These are phyloP conservation scores for Alternaria postmessia DNA, from an alignment of 2,329 filamentous ascomycete genomes.

Conservation along the genomic window DNA sequence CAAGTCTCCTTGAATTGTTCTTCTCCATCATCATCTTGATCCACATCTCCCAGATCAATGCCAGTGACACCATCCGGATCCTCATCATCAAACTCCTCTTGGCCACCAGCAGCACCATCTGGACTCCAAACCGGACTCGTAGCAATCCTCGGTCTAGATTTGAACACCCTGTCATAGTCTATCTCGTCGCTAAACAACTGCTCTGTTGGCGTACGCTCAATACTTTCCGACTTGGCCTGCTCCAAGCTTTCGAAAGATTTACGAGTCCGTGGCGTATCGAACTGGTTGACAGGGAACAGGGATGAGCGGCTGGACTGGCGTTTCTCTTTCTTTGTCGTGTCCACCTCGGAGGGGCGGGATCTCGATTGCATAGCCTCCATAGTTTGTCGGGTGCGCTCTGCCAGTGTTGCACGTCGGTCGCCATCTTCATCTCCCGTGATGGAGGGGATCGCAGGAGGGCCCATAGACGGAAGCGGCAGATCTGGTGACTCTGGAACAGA, in stretches of 20 bases:
- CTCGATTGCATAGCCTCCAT: constrained; percentile 70
- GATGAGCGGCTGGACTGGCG: constrained; percentile 23
- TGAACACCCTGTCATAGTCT: constrained; percentile 85
- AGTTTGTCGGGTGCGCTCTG: constrained; percentile 81
- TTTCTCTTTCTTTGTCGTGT: constrained; percentile 32
- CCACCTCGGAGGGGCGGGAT: constrained; percentile 25
- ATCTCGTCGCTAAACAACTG: constrained; percentile 74
- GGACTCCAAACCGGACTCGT: constrained; percentile 69
- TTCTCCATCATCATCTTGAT: constrained; percentile 36
- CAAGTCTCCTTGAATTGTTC: constrained; percentile 35
- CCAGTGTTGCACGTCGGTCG: constrained; percentile 54
- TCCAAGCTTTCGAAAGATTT: constrained; percentile 33
- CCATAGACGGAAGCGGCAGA: constrained; percentile 21
- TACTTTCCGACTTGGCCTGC: constrained; percentile 23
- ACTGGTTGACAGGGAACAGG: constrained; percentile 63
- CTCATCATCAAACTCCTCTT: constrained; percentile 35
- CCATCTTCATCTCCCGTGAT: constrained; percentile 7
- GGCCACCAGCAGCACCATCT: constrained; percentile 12
- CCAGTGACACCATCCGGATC: constrained; percentile 27
- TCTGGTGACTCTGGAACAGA: constrained; percentile 37
- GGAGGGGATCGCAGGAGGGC: constrained; percentile 23
- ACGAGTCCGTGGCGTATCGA: constrained; percentile 60
- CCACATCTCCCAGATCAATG: constrained; percentile 24
- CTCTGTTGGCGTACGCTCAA: constrained; percentile 65
- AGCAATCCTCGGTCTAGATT: constrained; percentile 80